Base-by-base conservation (phyloP, 768 basidiomycete genomes). In the Amanita polypyramis region DNA sequence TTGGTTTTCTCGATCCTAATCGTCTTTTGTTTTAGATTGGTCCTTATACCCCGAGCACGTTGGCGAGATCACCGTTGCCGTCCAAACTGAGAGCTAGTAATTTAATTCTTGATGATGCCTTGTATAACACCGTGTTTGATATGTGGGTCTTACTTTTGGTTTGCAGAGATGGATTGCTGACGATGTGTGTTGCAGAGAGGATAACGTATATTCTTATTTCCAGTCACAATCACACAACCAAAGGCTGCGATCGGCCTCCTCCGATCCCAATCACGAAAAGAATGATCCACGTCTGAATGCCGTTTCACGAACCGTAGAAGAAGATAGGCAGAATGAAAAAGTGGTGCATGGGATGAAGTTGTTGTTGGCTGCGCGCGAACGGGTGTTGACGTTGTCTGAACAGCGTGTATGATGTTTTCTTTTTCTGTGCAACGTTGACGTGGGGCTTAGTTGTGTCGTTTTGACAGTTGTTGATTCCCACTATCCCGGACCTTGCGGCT, bases 51-150 rank as follows among this genome's bases (percentile, higher is more conserved):
- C 85, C 86, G 27, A 79, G 70, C 57, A 80, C 80, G 4, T 67
- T 89, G 54, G 82, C 84, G 23, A 73, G 77, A 57, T 84, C 81
- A n/a, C 79, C 82, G 10, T 68, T 87, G 43, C 85, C 85, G 25
- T 76, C 84, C 51, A 81, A 85, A 65, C 71, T 88, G 57, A 73
- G 82, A 68, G 80, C 85, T 35, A 72, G 73, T 57, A 80, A 87
- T 68, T 67, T 88, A 64, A 67, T 72, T 58, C 68, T 87, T 58
- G 80, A 83, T 53, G 80, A 82, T 53, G 75, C 79, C 58, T 56
- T 67, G 65, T 77, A 75, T 65, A 63, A 69, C 64, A 72, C 61
- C 64, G 65, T 65, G 57, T 63, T 65, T 54, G 74, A 79, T 58
- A 55, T 71, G 76, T 75, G 49, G 55, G 76, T 65, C 0, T 30